These are phyloP conservation scores for Zasmidium citrigriseum DNA, from an alignment of 2,329 filamentous ascomycete species.

Conservation along the genomic window DNA sequence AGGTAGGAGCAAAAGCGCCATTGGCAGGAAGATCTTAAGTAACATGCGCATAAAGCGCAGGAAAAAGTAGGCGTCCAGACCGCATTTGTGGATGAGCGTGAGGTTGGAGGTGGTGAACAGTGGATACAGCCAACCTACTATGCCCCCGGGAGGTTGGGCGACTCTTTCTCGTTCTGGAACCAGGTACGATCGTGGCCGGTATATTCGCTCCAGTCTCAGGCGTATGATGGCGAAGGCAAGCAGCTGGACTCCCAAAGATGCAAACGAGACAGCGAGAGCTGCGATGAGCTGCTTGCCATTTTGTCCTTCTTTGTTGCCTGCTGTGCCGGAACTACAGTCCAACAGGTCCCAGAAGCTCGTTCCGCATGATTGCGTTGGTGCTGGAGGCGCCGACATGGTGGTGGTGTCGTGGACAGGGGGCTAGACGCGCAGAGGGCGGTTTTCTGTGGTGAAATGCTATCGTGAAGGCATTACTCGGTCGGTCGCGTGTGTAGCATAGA, in stretches of 20 bases:
- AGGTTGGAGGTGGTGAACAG: conserved; percentile 71
- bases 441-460: not conserved
- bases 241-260: conserved; percentile 50
- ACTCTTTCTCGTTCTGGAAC: conserved; percentile 84
- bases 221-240: conserved; percentile 74
- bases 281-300: conserved; percentile 39
- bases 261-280: conserved; percentile 37
- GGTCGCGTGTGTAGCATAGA: not conserved
- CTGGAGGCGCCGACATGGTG: not conserved
- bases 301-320: conserved; percentile 26
- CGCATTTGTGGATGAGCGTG: conserved; percentile 92
- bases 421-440: not conserved
- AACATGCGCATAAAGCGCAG: conserved; percentile 84
- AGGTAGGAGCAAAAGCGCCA: conserved; percentile 75
- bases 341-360: not conserved
- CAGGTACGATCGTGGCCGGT: conserved; percentile 84
- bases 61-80: conserved; percentile 96
- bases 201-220: conserved; percentile 78
- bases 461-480: conserved; percentile 1
- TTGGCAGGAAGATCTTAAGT: conserved; percentile 86
- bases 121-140: conserved; percentile 55
- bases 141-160: conserved; percentile 65
- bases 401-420: not conserved
- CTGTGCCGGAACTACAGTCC: not conserved
- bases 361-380: not conserved